phyloP scores from a whole-genome alignment of 208 protist genomes.

The Trypanosomatidae sp. region DNA sequence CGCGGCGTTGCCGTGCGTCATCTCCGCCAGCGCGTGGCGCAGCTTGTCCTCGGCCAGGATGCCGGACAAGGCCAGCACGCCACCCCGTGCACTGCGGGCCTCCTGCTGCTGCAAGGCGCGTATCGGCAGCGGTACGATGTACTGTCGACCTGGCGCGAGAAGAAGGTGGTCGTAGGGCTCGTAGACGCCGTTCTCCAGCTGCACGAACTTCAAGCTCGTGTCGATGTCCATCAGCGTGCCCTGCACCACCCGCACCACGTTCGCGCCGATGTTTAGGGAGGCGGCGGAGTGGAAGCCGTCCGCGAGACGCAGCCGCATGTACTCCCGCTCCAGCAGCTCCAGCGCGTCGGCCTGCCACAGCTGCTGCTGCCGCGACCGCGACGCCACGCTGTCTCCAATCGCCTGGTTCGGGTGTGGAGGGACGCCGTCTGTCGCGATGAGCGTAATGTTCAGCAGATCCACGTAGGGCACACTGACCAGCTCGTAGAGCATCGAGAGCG shows the following conservation, averaged over 20 bases:
- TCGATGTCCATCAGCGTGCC: conserved; percentile 87
- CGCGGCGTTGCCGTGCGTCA: conserved; percentile 57
- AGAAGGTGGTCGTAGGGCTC: conserved; percentile 93
- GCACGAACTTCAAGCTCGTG: conserved; percentile 72
- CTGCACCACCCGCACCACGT: conserved; percentile 59
- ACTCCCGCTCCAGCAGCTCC: conserved; percentile 82
- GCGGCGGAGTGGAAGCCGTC: conserved; percentile 7
- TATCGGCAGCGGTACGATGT: conserved; percentile 70
- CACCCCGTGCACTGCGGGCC: conserved; percentile 33
- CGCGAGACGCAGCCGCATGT: conserved; percentile 50
- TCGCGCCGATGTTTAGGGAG: conserved; percentile 19
- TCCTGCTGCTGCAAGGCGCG: conserved; percentile 62
- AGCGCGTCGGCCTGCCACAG: conserved; percentile 73
- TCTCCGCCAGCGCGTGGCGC: conserved; percentile 53
- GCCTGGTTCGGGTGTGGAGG: conserved; percentile 77
- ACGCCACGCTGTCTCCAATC: too few species aligned
- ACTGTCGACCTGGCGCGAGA: conserved; percentile 84
- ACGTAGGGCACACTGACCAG: conserved; percentile 78
- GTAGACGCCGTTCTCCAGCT: conserved; percentile 80
- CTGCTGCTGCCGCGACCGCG: conserved; percentile 13
- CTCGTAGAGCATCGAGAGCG: conserved; percentile 72
- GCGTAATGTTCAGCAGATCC: conserved; percentile 82
- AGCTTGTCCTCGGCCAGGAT: conserved; percentile 56
- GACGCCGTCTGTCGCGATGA: conserved; percentile 86
- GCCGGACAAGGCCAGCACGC: conserved; percentile 63